Evolutionary conservation across 2,329 filamentous ascomycete species (phyloP), one percentile per base, ranked within the genome.

Genomic region (Didymella pinodella): DNA sequence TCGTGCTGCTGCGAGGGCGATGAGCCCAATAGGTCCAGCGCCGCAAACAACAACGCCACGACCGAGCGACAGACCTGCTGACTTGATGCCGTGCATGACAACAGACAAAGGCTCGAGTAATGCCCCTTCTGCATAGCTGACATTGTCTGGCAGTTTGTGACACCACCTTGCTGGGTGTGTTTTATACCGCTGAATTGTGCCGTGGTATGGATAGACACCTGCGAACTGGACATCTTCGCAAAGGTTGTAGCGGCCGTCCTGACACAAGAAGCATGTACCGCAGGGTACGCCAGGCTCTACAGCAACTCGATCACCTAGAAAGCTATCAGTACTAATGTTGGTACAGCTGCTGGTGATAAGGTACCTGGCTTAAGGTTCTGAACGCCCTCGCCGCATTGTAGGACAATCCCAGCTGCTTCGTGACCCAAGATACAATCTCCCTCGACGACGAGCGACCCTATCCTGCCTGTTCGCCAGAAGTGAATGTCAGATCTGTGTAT

Each of bases 231-330:
- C 86, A 49, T 85, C 81, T 61, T 86, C 82, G 68, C 87, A 89
- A 6, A 88, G 82, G 65, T 89, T 89, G 65, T 88, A 88, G 11
- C 85, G 83, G 3, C 86, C 87, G 26, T 83, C 82, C 48, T 75
- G 74, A 68, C 87, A 89, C 18, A 86, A 79, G 65, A 85, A 87
- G 69, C 87, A 89, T 32, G 78, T 72, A 11, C 81, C 81, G 67
- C 88, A 91, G 0, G 88, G 85, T 0, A 89, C 85, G 20, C 87
- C 86, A 0, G 87, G 87, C 66, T 91, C 88, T 16, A 91, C 76
- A 3, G 88, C 88, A 10, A 91, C 87, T 50, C 86, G 79, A 67
- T 91, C 88, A 11, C 87, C 86, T 76, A 16, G 12, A 10, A n/a
- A 18, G 12, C 12, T n/a, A n/a, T 44, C 25, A 44, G 41, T 4